Evolutionary conservation across 768 basidiomycete species (phyloP).

Genomic region (Auricularia sp.): DNA sequence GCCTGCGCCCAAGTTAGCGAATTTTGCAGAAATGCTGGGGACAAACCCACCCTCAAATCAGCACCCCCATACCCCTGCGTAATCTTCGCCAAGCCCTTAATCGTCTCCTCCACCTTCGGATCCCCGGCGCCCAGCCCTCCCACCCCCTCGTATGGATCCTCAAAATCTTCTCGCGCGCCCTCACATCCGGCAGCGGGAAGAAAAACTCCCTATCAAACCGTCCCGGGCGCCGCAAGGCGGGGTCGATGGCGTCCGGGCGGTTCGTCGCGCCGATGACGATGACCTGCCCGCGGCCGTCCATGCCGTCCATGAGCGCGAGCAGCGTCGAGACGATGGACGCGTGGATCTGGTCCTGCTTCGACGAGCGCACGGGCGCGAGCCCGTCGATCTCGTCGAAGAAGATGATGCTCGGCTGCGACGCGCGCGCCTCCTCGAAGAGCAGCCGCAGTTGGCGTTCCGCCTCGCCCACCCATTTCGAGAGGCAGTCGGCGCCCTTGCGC

Average conservation of each 20-base stretch:
- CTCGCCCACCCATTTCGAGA: slow-evolving; percentile 99
- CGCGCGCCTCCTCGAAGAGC: slow-evolving; percentile 90
- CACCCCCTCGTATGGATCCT: slow-evolving; percentile 84
- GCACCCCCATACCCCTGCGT: slow-evolving; percentile 99
- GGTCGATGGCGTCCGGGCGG: slow-evolving; percentile 94
- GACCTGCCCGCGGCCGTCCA: slow-evolving; percentile 75
- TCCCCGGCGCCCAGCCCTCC: slow-evolving; percentile 62
- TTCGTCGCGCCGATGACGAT: slow-evolving; percentile 65
- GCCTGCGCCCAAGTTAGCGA: slow-evolving; percentile 41
- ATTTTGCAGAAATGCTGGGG: slow-evolving; percentile 1
- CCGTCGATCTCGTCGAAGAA: slow-evolving; percentile 99
- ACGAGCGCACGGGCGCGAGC: slow-evolving; percentile 94
- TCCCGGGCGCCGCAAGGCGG: slow-evolving; percentile 86
- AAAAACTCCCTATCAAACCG: slow-evolving; percentile 98
- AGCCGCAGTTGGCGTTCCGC: slow-evolving; percentile 92
- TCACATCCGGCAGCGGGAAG: slow-evolving; percentile 79
- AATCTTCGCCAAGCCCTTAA: slow-evolving; percentile 66
- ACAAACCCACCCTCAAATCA: slow-evolving; percentile 69
- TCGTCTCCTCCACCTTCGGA: slow-evolving; percentile 36
- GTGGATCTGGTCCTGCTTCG: slow-evolving; percentile 98
- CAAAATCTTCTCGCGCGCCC: slow-evolving; percentile 82
- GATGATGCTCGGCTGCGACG: slow-evolving; percentile 91
- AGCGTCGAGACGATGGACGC: slow-evolving; percentile 95
- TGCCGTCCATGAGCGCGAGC: slow-evolving; percentile 96
- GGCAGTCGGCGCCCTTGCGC: slow-evolving; percentile 96